Percentiles rank a stretch among this genome's conserved stretches.
These are phyloP conservation scores for Macrolepiota albuminosa DNA, from an alignment of 768 basidiomycete species.

Conservation along the genomic window DNA sequence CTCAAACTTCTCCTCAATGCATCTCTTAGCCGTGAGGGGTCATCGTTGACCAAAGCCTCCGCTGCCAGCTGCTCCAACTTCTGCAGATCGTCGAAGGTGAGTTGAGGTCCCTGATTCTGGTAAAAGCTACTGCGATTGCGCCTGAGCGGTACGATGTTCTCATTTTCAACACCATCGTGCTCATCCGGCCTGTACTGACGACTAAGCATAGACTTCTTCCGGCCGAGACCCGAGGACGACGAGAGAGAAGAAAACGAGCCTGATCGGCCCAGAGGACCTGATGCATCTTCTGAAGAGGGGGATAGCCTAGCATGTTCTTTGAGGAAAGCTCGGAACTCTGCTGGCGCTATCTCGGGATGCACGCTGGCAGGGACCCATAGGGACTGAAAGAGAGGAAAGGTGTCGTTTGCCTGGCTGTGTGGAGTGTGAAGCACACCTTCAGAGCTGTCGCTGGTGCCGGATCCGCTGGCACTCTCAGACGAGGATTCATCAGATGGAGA, in stretches of 20 bases:
- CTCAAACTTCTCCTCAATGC: slow-evolving; percentile 84
- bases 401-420: slow-evolving; percentile 59
- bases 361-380: slow-evolving; percentile 93
- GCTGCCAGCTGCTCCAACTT: slow-evolving; percentile 90
- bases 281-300: slow-evolving; percentile 46
- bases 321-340: slow-evolving; percentile 92
- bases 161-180: slow-evolving; percentile 72
- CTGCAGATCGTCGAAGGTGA: slow-evolving; percentile 93
- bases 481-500: slow-evolving; percentile 19
- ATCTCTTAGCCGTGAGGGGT: slow-evolving; percentile 74
- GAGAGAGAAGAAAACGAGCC: slow-evolving; percentile 37
- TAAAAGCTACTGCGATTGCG: slow-evolving; percentile 67
- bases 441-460: slow-evolving; percentile 16
- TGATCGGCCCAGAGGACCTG: slow-evolving; percentile 33
- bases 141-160: slow-evolving; percentile 59
- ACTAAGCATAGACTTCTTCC: slow-evolving; percentile 92
- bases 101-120: slow-evolving; percentile 68
- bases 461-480: slow-evolving; percentile 22
- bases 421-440: slow-evolving; percentile 21
- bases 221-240: slow-evolving; percentile 50
- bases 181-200: slow-evolving; percentile 85
- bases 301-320: slow-evolving; percentile 81
- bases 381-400: slow-evolving; percentile 70
- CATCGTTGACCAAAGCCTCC: slow-evolving; percentile 79
- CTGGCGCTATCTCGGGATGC: slow-evolving; percentile 96